A percentile compares a stretch with the other conserved stretches of the same genome.
These are phyloP conservation scores for Aspergillus incahuasiensis DNA, from an alignment of 495 filamentous ascomycete species.

Conservation along the genomic window DNA sequence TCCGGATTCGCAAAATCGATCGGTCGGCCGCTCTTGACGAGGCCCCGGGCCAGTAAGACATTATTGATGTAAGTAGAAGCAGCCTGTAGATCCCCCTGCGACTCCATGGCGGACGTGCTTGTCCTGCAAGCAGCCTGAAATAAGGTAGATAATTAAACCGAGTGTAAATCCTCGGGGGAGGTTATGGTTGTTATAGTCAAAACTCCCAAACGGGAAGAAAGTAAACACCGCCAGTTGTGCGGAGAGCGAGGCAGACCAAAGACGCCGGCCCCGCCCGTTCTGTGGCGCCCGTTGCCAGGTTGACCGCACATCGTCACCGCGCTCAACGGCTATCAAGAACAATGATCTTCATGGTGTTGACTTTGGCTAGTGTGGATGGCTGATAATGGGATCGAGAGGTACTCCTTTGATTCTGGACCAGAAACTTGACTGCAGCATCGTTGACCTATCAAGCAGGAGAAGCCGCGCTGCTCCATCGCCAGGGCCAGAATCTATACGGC, in stretches of 20 bases:
- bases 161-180: background rate
- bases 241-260: slow-evolving; percentile 8
- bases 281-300: slow-evolving; percentile 14
- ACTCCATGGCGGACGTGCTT: slow-evolving; percentile 56
- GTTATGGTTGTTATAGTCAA: background rate
- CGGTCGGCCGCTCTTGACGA: slow-evolving; percentile 74
- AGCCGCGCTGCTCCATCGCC: slow-evolving; percentile 21
- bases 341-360: background rate
- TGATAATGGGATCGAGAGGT: slow-evolving; percentile 18
- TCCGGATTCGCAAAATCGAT: slow-evolving; percentile 83
- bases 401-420: background rate
- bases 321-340: background rate
- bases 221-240: slow-evolving; percentile 37
- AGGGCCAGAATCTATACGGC: slow-evolving; percentile 40
- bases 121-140: slow-evolving; percentile 23
- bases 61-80: slow-evolving; percentile 97
- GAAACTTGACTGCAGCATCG: background rate
- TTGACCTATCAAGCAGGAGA: slow-evolving; percentile 10
- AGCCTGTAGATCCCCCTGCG: slow-evolving; percentile 67
- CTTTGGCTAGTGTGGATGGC: slow-evolving; percentile 3
- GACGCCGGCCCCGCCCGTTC: slow-evolving; percentile 8
- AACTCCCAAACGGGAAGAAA: slow-evolving; percentile 39
- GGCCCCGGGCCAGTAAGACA: slow-evolving; percentile 80
- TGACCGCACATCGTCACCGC: background rate
- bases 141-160: slow-evolving; percentile 3